Evolutionary conservation across 306 rosid genomes (phyloP), one percentile per base, ranked within the genome.

Genomic region (Astragalus glycyphyllos): DNA sequence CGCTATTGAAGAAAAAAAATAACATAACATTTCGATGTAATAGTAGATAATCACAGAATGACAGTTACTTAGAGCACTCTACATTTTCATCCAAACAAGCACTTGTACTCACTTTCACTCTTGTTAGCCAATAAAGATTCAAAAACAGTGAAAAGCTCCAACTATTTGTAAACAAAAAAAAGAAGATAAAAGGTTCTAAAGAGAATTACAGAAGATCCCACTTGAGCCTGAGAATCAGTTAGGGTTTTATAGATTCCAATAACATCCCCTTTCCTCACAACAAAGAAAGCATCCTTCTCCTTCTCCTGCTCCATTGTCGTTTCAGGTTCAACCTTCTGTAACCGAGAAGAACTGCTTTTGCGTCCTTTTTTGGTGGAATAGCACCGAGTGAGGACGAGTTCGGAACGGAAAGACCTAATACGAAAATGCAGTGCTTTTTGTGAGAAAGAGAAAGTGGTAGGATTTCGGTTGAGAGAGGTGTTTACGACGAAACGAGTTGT

Each of bases 251-350:
- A 93, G 55, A 93, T 73, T n/a, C 98, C 98, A 15, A 93, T 81
- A 31, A 90, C 41, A 57, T 90, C 98, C 38, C 97, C 98, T 64
- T 90, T 93, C 10, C 98, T 82, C 11, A 93, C 98, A 5, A 93
- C 87, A 38, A 76, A 94, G 82, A 94, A 94, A 3, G 88, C 94
- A 17, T 77, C 83, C 34, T 83, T 80, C 60, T 88, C 23, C 23
- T 20, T 20, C 23, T 20, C 93, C 56, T 51, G 73, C 40, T 85
- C 87, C 91, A 81, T 80, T 7, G 10, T 77, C 0, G 79, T 64
- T 67, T 84, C 81, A 42, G 85, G 7, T 11, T 82, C 81, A 3
- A 79, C 65, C 47, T 81, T 84, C 73, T 55, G 54, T 41, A 60
- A 69, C 26, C 35, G 50, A 31, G 86, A 71, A 77, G 56, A 68